Percentiles rank a stretch among this genome's conserved stretches.
phyloP scores from a whole-genome alignment of 257 asterid genomes.

The Scutellaria baicalensis region DNA sequence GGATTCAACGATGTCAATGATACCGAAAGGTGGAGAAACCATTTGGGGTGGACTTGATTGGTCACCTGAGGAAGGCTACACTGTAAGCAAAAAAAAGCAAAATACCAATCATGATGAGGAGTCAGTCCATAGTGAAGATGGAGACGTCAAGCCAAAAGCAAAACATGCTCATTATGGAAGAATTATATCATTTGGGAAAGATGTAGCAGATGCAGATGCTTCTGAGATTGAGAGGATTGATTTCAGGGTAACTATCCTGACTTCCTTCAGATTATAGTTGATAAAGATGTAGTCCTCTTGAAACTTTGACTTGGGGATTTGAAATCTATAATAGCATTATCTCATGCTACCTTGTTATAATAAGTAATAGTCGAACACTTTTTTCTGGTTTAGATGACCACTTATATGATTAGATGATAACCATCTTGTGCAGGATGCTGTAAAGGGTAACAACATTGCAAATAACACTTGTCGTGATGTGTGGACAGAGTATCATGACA shows the following conservation, averaged over 20 bases:
- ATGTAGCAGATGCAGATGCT: conserved; percentile 44
- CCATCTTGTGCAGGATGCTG: conserved; percentile 56
- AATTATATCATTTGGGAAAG: conserved; percentile 74
- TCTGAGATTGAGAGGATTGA: conserved; percentile 67
- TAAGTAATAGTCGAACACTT: neutral
- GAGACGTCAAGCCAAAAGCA: conserved; percentile 18
- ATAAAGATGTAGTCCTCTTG: neutral
- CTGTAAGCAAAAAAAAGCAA: conserved; percentile 39
- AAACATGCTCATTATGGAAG: conserved; percentile 54
- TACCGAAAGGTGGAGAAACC: conserved; percentile 88
- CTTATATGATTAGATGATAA: neutral
- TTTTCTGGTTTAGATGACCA: neutral
- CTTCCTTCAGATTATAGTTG: neutral
- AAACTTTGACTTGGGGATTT: neutral
- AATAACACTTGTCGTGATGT: conserved; percentile 66
- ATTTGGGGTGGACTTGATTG: conserved; percentile 96
- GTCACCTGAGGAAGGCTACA: conserved; percentile 75
- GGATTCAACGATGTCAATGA: conserved; percentile 96
- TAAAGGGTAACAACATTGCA: conserved; percentile 64
- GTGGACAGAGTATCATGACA: conserved; percentile 90
- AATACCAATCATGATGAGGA: conserved; percentile 24
- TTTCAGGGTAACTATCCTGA: conserved; percentile 52
- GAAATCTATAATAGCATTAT: neutral
- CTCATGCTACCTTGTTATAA: neutral
- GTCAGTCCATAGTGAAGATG: conserved; percentile 27